These are phyloP conservation scores for Pleurotus giganteus DNA, from an alignment of 768 basidiomycete species.

Conservation along the genomic window DNA sequence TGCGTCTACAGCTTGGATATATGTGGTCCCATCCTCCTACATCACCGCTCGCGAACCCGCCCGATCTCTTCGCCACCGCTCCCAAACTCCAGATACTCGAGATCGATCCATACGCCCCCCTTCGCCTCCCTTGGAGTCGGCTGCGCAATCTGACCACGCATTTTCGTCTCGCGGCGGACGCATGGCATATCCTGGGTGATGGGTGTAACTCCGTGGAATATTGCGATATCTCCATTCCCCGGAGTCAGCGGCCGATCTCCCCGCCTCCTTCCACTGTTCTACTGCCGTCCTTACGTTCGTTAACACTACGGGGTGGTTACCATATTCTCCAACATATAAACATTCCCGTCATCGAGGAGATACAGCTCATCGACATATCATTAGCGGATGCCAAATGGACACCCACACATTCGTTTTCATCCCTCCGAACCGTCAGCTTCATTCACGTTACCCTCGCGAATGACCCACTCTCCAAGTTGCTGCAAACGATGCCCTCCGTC, in stretches of 20 bases:
- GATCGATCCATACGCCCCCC: background rate
- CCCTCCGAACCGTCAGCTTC: background rate
- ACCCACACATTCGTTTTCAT: background rate
- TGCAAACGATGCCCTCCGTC: background rate
- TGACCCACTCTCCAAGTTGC: background rate
- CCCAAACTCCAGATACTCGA: background rate
- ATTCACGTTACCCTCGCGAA: background rate
- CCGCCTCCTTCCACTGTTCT: background rate
- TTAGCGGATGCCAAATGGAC: background rate
- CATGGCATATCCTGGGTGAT: background rate
- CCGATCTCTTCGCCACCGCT: background rate
- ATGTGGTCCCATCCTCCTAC: background rate
- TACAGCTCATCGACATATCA: background rate
- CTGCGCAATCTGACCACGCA: background rate
- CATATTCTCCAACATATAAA: background rate
- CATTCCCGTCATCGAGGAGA: slow-evolving; percentile 3
- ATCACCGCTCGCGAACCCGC: background rate
- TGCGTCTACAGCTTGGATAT: slow-evolving; percentile 4
- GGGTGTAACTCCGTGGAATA: background rate
- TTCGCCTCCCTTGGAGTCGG: background rate
- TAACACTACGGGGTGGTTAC: background rate
- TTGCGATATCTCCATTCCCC: background rate
- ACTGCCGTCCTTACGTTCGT: background rate
- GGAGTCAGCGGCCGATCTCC: background rate
- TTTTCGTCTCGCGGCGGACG: background rate